Base-by-base conservation (phyloP, 1,284 basidiomycete species). In the Ceratobasidium sp. region DNA sequence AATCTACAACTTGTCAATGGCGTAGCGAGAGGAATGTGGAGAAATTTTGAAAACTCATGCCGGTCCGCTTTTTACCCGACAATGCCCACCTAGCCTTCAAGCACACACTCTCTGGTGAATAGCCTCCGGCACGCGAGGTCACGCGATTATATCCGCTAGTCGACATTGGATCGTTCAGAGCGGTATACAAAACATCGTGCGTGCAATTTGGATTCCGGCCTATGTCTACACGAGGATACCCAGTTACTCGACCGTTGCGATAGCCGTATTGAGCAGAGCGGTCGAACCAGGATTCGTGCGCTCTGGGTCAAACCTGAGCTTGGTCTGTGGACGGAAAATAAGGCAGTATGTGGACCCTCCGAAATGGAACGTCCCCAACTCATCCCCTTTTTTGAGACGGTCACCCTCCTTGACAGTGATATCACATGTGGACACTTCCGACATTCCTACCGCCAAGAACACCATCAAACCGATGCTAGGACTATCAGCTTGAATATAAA, bases 361-460 rank as follows among this genome's bases (percentile, higher is more conserved):
- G 51, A 62, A 76, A 49, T 76, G 76, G 46, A 76, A 76, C 76
- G 65, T 76, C 9, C 76, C 76, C n/a, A 52, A 11, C 29, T 70
- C 44, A 7, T 76, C 67, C 7, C 76, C 76, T 46, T 76, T 76
- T 29, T 25, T 64, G 34, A 76, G 6, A 65, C 17, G 25, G 25
- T 83, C 78, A 7, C 83, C 83, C 37, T 79, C 81, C 77, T 83
- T 82, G 43, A 84, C 83, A 0, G 81, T 83, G 29, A 82, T 82
- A 54, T 86, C 85, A 68, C 86, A 87, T 7, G 87, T 89, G 19
- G 89, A 89, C 0, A 90, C 85, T 80, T 90, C 89, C 0, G 83
- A 84, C 88, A 90, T 89, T 0, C 89, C 89, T 29, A 90, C 84
- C 0, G 81, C 86, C 8, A 89, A 83, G 80, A 90, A 87, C 61